Base-by-base conservation (phyloP, 345 rosid species). In the Brassica rapa region DNA sequence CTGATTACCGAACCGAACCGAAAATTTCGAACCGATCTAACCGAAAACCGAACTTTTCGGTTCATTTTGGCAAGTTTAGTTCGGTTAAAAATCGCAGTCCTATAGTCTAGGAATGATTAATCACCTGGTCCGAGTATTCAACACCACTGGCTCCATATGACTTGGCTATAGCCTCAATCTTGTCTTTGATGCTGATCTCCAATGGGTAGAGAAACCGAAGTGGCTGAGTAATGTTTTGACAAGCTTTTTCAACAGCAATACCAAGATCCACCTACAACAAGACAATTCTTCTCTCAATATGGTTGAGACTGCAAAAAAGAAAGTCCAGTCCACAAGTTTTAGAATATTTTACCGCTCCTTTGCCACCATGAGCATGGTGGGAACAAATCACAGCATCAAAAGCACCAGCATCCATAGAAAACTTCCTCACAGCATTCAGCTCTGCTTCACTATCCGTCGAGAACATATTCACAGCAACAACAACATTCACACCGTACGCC, bases 291-390 rank as follows among this genome's bases (percentile, higher is more conserved):
- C 77, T 19, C 25, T 70, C 29, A n/a, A 46, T 56, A n/a, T 63
- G 15, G 70, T 39, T 53, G 43, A 67, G 25, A 64, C 35, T 11
- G 5, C 27, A 32, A 14, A 62, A n/a, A n/a, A n/a, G n/a, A n/a
- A n/a, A n/a, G n/a, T n/a, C n/a, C n/a, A n/a, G n/a, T n/a, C n/a
- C n/a, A n/a, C n/a, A n/a, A n/a, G n/a, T n/a, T n/a, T n/a, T n/a
- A n/a, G n/a, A n/a, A n/a, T n/a, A n/a, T 86, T 25, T 60, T 60
- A 93, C 97, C 66, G 98, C 99, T 91, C 99, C 99, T 82, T 89
- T 90, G 1, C 99, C 99, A 82, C 93, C 98, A 79, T 93, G 95
- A 62, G 97, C 98, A 81, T 96, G 99, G 79, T 96, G 99, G 21
- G 92, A 85, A 82, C 98, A 96, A 60, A 91, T 76, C 68, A 96